Percentiles rank a stretch among this genome's conserved stretches.
These are phyloP conservation scores for Isabelozyma gotoi DNA, from an alignment of 805 yeast species.

Conservation along the genomic window DNA sequence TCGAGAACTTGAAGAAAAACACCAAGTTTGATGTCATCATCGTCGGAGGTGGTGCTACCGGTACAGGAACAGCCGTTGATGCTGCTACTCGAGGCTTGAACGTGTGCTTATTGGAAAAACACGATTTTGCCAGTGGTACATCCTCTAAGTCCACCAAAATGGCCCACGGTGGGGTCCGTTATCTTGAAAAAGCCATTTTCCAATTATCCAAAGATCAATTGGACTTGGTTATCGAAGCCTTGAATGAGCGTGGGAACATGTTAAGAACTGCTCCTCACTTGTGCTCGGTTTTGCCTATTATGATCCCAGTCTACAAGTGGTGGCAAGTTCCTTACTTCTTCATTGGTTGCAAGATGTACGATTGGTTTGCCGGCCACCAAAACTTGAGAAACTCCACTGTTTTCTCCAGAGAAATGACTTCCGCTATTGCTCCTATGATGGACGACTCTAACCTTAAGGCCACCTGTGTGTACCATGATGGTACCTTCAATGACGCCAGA, in stretches of 20 bases:
- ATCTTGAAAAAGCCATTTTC: slow-evolving; percentile 91
- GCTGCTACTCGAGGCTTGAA: slow-evolving; percentile 88
- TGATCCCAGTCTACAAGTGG: slow-evolving; percentile 94
- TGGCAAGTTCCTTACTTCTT: slow-evolving; percentile 96
- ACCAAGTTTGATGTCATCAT: slow-evolving; percentile 75
- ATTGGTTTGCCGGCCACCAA: slow-evolving; percentile 86
- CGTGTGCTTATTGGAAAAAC: slow-evolving; percentile 82
- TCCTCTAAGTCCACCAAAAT: slow-evolving; percentile 92
- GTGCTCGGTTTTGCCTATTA: slow-evolving; percentile 80
- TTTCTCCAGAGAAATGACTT: slow-evolving; percentile 62
- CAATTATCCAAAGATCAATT: slow-evolving; percentile 87
- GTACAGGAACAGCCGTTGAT: slow-evolving; percentile 90
- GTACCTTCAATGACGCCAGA: slow-evolving; percentile 89
- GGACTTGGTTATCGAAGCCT: slow-evolving; percentile 84
- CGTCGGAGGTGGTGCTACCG: slow-evolving; percentile 97
- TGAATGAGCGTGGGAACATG: slow-evolving; percentile 83
- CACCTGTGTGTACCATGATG: slow-evolving; percentile 92
- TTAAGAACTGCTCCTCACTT: slow-evolving; percentile 91
- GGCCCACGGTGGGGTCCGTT: slow-evolving; percentile 97
- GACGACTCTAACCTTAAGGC: slow-evolving; percentile 79
- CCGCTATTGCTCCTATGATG: slow-evolving; percentile 82
- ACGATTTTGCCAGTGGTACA: slow-evolving; percentile 90
- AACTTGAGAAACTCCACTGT: slow-evolving; percentile 78
- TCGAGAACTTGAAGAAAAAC: slow-evolving; percentile 43
- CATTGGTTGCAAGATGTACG: slow-evolving; percentile 88